phyloP scores from a whole-genome alignment of 176 grass and related monocot species.

The Cenchrus americanus region DNA sequence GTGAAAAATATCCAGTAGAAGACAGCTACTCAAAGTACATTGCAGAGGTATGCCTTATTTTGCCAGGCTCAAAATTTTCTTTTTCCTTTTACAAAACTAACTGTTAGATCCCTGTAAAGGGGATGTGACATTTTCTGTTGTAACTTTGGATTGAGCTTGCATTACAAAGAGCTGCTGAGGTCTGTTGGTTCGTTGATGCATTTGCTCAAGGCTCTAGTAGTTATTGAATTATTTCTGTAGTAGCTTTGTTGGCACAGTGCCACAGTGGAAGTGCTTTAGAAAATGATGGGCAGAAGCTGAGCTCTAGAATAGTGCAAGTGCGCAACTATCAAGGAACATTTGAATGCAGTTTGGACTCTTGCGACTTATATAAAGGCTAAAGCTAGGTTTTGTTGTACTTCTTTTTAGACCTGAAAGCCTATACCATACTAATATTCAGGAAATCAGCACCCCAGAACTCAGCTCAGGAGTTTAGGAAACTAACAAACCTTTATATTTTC shows the following conservation, averaged over 20 bases:
- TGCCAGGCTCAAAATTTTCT: background rate
- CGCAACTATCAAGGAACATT: conserved; percentile 1
- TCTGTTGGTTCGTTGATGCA: background rate
- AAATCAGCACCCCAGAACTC: background rate
- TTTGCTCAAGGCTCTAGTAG: background rate
- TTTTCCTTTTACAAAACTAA: conserved; percentile 10
- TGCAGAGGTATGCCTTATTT: conserved; percentile 64
- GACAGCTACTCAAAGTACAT: conserved; percentile 94
- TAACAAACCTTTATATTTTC: background rate
- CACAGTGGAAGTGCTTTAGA: conserved; percentile 31
- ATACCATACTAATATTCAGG: background rate
- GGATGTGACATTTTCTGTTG: background rate
- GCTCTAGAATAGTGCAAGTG: conserved; percentile 1
- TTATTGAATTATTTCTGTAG: background rate
- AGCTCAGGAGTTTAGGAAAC: background rate
- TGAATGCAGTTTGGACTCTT: background rate
- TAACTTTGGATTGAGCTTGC: conserved; percentile 21
- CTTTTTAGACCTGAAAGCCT: background rate
- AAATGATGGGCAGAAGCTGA: background rate
- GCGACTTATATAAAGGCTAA: background rate
- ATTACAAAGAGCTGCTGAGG: background rate
- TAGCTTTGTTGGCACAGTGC: background rate
- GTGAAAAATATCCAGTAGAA: conserved; percentile 95
- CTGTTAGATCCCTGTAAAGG: conserved; percentile 2
- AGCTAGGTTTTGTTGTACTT: background rate